phyloP scores from a whole-genome alignment of 495 filamentous ascomycete genomes.

The Hyaloscypha variabilis region DNA sequence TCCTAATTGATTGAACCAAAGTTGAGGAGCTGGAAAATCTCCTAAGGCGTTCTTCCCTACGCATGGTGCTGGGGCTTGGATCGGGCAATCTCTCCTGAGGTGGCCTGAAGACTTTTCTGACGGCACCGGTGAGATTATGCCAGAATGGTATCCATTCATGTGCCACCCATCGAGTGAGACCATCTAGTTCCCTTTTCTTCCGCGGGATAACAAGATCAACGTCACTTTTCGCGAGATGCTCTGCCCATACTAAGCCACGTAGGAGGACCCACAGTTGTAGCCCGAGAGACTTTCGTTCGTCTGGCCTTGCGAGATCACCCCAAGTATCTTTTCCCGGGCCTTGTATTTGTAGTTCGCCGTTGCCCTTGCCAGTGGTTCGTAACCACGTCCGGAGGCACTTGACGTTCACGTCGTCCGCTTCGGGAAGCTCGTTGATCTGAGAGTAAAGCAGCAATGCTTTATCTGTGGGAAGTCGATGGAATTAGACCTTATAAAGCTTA shows the following conservation, averaged over 20 bases:
- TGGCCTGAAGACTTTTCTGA: background rate
- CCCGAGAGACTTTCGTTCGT: background rate
- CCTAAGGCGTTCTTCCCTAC: background rate
- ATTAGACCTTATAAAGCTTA: background rate
- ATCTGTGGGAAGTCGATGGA: conserved; percentile 11
- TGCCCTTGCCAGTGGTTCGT: background rate
- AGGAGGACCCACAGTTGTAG: conserved; percentile 1
- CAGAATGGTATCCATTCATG: conserved; percentile 19
- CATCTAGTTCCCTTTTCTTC: conserved; percentile 10
- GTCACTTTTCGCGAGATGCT: background rate
- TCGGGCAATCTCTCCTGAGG: background rate
- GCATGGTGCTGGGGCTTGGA: background rate
- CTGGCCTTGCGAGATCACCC: conserved; percentile 8
- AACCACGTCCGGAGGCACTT: conserved; percentile 20
- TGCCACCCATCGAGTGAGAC: conserved; percentile 22
- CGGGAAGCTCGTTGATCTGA: conserved; percentile 22
- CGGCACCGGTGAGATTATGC: background rate
- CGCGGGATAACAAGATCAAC: conserved; percentile 10
- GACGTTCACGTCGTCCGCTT: conserved; percentile 17
- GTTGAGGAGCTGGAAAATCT: background rate
- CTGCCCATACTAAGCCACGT: background rate
- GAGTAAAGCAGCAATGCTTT: conserved; percentile 24
- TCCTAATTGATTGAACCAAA: background rate
- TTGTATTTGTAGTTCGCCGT: conserved; percentile 6
- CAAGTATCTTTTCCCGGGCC: conserved; percentile 23